phyloP scores from a whole-genome alignment of 495 filamentous ascomycete species.

The Mycothermus thermophilus region DNA sequence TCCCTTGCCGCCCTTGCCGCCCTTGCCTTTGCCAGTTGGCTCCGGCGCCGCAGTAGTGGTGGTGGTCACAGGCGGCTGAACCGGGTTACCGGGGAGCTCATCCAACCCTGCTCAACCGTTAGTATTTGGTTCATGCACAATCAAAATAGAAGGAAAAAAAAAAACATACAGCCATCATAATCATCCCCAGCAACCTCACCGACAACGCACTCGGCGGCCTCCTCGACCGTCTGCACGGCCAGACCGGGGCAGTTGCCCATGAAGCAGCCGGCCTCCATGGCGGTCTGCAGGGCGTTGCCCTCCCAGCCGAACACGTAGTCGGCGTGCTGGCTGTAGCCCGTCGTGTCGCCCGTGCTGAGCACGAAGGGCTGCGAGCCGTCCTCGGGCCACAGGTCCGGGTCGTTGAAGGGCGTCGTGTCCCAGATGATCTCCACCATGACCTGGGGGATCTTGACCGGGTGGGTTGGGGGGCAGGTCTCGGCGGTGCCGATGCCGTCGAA shows the following conservation, averaged over 20 bases:
- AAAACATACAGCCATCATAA: slow-evolving; percentile 22
- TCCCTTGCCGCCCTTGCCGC: no score
- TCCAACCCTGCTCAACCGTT: no score
- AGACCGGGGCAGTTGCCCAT: slow-evolving; percentile 18
- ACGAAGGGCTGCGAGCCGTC: slow-evolving; percentile 30
- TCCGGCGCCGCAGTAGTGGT: no score
- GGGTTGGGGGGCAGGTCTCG: slow-evolving; percentile 12
- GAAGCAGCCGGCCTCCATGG: slow-evolving; percentile 20
- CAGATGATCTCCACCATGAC: slow-evolving; percentile 21
- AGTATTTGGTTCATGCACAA: no score
- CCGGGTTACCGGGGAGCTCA: no score
- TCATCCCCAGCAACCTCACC: slow-evolving; percentile 14
- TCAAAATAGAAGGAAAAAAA: no score
- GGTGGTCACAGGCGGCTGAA: no score
- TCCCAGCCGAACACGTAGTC: slow-evolving; percentile 24
- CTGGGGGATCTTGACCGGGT: slow-evolving; percentile 20
- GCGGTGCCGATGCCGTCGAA: slow-evolving; percentile 10
- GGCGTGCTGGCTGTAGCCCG: slow-evolving; percentile 17
- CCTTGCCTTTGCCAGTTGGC: no score
- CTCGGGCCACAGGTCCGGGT: slow-evolving; percentile 24
- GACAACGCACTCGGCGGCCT: slow-evolving; percentile 19
- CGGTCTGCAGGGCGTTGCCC: slow-evolving; percentile 17
- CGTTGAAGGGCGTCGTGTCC: slow-evolving; percentile 22
- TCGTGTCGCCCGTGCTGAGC: slow-evolving; percentile 24
- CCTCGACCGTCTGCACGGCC: slow-evolving; percentile 17